A percentile compares a stretch with the other conserved stretches of the same genome.
phyloP scores from a whole-genome alignment of 371 early-diverging fungal species.

The Mortierella sp. region DNA sequence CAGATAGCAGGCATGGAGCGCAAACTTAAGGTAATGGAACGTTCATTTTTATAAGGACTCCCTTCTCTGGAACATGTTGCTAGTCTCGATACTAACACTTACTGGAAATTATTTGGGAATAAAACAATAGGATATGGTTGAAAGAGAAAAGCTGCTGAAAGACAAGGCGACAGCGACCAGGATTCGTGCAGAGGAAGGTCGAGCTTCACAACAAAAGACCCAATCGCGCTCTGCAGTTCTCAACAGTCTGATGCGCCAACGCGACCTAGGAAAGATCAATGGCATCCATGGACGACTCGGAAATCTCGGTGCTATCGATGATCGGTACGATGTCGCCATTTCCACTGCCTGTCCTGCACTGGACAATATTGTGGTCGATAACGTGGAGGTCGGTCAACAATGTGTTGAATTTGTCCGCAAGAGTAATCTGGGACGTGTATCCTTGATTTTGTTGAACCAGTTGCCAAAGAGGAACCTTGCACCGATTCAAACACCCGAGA shows the following conservation, averaged over 20 bases:
- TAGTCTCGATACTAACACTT: too few species aligned
- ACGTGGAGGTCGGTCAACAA: slow-evolving; percentile 90
- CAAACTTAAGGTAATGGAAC: slow-evolving; percentile 54
- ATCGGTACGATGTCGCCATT: slow-evolving; percentile 96
- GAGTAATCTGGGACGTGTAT: slow-evolving; percentile 91
- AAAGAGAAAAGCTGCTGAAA: slow-evolving; percentile 21
- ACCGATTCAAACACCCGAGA: slow-evolving; percentile 80
- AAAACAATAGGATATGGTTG: slow-evolving; percentile 33
- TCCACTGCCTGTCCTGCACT: slow-evolving; percentile 92
- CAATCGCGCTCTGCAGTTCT: slow-evolving; percentile 84
- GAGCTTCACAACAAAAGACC: slow-evolving; percentile 68
- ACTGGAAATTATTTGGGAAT: too few species aligned
- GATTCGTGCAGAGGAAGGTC: slow-evolving; percentile 77
- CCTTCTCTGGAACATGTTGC: too few species aligned
- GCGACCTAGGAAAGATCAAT: slow-evolving; percentile 81
- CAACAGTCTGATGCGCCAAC: slow-evolving; percentile 78
- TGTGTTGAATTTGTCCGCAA: slow-evolving; percentile 93
- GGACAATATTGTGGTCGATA: slow-evolving; percentile 97
- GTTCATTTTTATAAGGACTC: too few species aligned
- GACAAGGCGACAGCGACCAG: slow-evolving; percentile 57
- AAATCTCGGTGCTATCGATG: slow-evolving; percentile 95
- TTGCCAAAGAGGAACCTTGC: slow-evolving; percentile 63
- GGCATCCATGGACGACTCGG: slow-evolving; percentile 97
- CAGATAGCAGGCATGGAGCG: slow-evolving; percentile 57
- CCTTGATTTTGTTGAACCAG: slow-evolving; percentile 91